Conservation (phyloP, 306 rosid species). For the Mimosa pudica region DNA sequence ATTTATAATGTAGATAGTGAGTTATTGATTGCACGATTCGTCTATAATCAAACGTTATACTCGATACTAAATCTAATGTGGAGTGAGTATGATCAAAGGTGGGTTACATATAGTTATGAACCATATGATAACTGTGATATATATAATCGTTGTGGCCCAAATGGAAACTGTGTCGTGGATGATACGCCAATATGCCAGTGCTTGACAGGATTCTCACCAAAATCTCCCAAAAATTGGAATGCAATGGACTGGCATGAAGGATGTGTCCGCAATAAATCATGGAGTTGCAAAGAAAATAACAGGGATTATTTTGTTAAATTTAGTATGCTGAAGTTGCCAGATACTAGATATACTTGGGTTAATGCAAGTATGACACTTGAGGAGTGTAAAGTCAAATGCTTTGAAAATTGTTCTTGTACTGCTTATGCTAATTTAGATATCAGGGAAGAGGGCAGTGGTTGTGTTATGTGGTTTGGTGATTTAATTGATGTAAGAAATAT, state of each 20-base stretch:
- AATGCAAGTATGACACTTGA: too few relatives aligned
- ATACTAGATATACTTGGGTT: too few relatives aligned
- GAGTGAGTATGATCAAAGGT: constrained; percentile 26
- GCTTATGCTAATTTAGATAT: too few relatives aligned
- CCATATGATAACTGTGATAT: constrained; percentile 49
- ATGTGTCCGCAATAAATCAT: too few relatives aligned
- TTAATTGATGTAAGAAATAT: background rate
- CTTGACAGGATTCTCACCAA: constrained; percentile 5
- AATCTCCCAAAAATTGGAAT: too few relatives aligned
- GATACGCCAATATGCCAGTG: constrained; percentile 40
- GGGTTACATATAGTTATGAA: constrained; percentile 21
- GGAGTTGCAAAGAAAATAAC: too few relatives aligned
- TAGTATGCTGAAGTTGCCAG: too few relatives aligned
- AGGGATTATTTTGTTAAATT: too few relatives aligned
- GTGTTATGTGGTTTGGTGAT: background rate
- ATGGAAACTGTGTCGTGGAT: constrained; percentile 30
- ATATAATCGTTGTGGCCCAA: constrained; percentile 38
- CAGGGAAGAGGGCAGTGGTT: background rate
- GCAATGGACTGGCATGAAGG: too few relatives aligned
- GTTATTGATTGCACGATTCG: background rate
- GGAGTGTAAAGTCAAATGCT: too few relatives aligned
- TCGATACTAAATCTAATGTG: constrained; percentile 24
- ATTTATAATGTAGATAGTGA: constrained; percentile 5
- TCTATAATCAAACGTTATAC: constrained; percentile 11
- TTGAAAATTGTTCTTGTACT: too few relatives aligned